Conservation (phyloP, 345 rosid species). For the Linum usitatissimum region DNA sequence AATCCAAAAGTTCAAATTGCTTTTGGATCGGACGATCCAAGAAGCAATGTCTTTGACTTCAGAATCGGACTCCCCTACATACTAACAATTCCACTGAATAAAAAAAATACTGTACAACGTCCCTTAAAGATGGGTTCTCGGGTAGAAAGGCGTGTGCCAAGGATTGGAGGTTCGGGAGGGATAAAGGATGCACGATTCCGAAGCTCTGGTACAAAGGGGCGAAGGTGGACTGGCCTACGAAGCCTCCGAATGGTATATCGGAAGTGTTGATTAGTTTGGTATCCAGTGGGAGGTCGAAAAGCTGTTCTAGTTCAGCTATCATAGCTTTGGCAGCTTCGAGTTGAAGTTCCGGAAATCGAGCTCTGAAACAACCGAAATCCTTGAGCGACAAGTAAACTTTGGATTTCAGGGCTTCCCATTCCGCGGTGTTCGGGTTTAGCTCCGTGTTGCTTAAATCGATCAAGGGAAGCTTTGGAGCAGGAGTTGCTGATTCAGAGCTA, state of each 20-base stretch:
- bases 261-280: not conserved
- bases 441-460: not conserved
- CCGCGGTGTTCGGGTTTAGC: not conserved
- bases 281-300: not conserved
- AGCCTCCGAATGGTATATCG: not conserved
- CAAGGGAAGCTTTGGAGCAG: not conserved
- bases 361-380: not conserved
- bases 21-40: too few relatives aligned
- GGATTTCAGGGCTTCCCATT: not conserved
- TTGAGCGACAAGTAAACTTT: not conserved
- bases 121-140: not conserved
- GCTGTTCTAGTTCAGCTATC: not conserved
- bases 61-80: too few relatives aligned
- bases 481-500: too few relatives aligned
- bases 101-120: not conserved
- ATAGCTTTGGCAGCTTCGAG: not conserved
- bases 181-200: not conserved
- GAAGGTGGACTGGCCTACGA: not conserved
- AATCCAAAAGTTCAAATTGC: too few relatives aligned
- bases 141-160: not conserved
- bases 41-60: too few relatives aligned
- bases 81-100: too few relatives aligned
- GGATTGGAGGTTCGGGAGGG: not conserved
- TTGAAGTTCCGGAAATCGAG: not conserved
- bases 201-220: not conserved